phyloP scores from a whole-genome alignment of 2,329 filamentous ascomycete genomes.

The Pseudofabraea citricarpa region DNA sequence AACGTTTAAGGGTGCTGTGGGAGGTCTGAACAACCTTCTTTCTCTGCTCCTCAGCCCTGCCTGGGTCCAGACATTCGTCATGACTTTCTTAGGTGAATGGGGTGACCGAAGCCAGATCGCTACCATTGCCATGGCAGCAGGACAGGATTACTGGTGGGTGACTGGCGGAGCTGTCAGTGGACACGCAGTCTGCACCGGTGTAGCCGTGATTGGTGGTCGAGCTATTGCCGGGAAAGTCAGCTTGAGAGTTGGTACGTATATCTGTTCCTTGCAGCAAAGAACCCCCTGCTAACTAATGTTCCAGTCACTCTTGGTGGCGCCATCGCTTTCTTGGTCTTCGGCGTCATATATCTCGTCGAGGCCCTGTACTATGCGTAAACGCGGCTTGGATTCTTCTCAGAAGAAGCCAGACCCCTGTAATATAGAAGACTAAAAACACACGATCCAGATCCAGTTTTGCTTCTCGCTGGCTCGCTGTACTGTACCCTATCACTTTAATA shows the following conservation, averaged over 20 bases:
- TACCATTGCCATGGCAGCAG: conserved; percentile 97
- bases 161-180: conserved; percentile 82
- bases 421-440: too few relatives aligned
- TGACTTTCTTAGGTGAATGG: conserved; percentile 99
- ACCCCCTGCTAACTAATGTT: conserved; percentile 19
- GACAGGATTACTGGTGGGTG: conserved; percentile 99
- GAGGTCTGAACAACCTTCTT: conserved; percentile 79
- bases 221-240: conserved; percentile 93
- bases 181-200: conserved; percentile 84
- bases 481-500: too few relatives aligned
- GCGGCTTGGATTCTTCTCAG: too few relatives aligned
- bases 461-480: too few relatives aligned
- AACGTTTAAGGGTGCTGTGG: conserved; percentile 38
- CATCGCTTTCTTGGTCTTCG: conserved; percentile 84
- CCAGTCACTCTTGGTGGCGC: conserved; percentile 90
- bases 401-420: too few relatives aligned
- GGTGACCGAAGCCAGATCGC: conserved; percentile 96
- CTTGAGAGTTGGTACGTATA: conserved; percentile 83
- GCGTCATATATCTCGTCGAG: conserved; percentile 85
- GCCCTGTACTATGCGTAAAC: conserved; percentile 54
- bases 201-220: conserved; percentile 85
- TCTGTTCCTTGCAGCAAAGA: conserved; percentile 3
- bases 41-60: conserved; percentile 87
- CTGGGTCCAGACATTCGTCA: conserved; percentile 98
- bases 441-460: too few relatives aligned